Evolutionary conservation across 768 basidiomycete species (phyloP), one percentile per base, ranked within the genome.

Genomic region (Phaeolepiota aurea): DNA sequence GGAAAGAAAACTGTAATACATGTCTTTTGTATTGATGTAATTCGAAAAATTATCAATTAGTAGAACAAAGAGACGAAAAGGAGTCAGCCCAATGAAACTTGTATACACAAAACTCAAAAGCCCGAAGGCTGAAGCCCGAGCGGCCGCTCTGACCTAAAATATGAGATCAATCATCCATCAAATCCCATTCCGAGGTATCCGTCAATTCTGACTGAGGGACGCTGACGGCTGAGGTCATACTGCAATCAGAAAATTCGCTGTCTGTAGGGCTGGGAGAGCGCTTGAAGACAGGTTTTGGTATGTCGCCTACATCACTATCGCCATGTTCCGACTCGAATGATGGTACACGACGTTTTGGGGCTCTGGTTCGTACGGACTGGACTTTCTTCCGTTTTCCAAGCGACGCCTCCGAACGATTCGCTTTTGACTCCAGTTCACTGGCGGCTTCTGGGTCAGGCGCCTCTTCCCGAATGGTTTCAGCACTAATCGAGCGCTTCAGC

Each of bases 381-480:
- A n/a, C n/a, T n/a, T n/a, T n/a, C n/a, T n/a, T n/a, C n/a, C n/a
- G n/a, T n/a, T n/a, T n/a, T n/a, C n/a, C n/a, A n/a, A n/a, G n/a
- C n/a, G n/a, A n/a, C n/a, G n/a, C n/a, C n/a, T n/a, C n/a, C n/a
- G n/a, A n/a, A n/a, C n/a, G n/a, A n/a, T 28, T n/a, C 25, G 25
- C 7, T n/a, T 28, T n/a, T n/a, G 25, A 28, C 25, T 28, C 25
- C 25, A n/a, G 7, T n/a, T 28, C 25, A 28, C 7, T 28, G 7
- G 7, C 25, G 7, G n/a, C 25, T 28, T n/a, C 25, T n/a, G 25
- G n/a, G 7, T 28, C 25, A 7, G 25, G 7, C 7, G 25, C 25
- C 7, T 28, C n/a, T 28, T 7, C 52, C 12, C 57, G 59, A 38
- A 76, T 42, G 1, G 74, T 76, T 45, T 72, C 70, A 41, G 54